Percentiles rank a stretch among this genome's conserved stretches.
These are phyloP conservation scores for Boletus smithii DNA, from an alignment of 1,284 basidiomycete species.

Conservation along the genomic window DNA sequence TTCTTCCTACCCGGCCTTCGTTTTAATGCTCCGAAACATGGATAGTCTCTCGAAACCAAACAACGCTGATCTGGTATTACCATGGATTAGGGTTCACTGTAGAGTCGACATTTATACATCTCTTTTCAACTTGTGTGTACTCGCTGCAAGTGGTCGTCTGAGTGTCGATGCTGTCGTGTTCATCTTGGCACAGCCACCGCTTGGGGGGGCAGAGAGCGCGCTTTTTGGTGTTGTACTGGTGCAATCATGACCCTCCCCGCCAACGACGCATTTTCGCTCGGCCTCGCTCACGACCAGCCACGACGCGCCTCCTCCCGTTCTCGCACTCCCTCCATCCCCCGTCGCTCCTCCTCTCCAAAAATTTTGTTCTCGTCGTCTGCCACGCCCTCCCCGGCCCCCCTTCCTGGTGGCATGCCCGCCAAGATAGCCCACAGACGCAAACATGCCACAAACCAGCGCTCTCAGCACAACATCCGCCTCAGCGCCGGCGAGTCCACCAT, in stretches of 20 bases:
- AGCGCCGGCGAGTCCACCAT: slow-evolving; percentile 21
- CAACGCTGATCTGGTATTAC: slow-evolving; percentile 23
- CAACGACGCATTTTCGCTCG: slow-evolving; percentile 51
- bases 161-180: background rate
- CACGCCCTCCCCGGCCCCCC: slow-evolving; percentile 8
- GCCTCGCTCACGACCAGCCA: slow-evolving; percentile 42
- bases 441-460: slow-evolving; percentile 10
- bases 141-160: background rate
- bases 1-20: slow-evolving; percentile 33
- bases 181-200: slow-evolving; percentile 19
- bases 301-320: slow-evolving; percentile 33
- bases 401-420: slow-evolving; percentile 17
- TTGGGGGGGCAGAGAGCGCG: no score
- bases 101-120: slow-evolving; percentile 30
- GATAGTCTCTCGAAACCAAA: slow-evolving; percentile 33
- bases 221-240: slow-evolving; percentile 1
- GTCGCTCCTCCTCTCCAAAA: slow-evolving; percentile 45
- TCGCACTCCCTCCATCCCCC: slow-evolving; percentile 32
- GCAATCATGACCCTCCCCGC: slow-evolving; percentile 45
- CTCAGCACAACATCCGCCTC: slow-evolving; percentile 11
- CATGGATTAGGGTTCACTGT: slow-evolving; percentile 31
- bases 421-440: slow-evolving; percentile 20
- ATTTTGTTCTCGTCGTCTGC: slow-evolving; percentile 34
- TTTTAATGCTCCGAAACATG: slow-evolving; percentile 43
- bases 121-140: no score